phyloP scores from a whole-genome alignment of 805 yeast genomes.

The Teunomyces barrocoloradensis region DNA sequence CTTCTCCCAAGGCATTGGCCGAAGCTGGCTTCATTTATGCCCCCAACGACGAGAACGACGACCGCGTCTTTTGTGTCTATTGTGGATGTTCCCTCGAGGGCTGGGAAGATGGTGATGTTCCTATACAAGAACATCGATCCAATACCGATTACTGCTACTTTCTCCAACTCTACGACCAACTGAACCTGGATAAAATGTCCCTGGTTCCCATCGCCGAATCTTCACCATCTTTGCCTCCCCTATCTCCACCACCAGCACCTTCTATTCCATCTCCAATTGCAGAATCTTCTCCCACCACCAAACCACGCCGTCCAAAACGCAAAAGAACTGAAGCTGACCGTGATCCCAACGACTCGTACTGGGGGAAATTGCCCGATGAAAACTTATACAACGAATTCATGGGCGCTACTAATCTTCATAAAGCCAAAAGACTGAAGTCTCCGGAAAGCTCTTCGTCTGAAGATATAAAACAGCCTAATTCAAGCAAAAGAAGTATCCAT shows the following conservation, averaged over 20 bases:
- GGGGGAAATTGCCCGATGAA: constrained; percentile 21
- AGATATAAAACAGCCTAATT: background rate
- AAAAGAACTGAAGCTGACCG: background rate
- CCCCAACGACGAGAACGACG: constrained; percentile 28
- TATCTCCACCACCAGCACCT: background rate
- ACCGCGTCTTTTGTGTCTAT: constrained; percentile 32
- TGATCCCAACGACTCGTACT: constrained; percentile 23
- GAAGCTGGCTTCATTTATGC: constrained; percentile 45
- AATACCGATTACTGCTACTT: constrained; percentile 10
- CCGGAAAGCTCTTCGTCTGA: background rate
- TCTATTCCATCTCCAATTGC: background rate
- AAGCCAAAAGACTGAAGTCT: background rate
- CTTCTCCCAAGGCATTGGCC: constrained; percentile 24
- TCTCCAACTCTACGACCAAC: background rate
- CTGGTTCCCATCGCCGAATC: background rate
- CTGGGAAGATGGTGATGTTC: constrained; percentile 68
- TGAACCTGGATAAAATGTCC: background rate
- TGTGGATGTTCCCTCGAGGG: constrained; percentile 31
- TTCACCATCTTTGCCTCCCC: background rate
- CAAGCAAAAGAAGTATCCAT: background rate
- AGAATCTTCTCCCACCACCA: background rate
- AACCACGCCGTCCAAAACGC: background rate
- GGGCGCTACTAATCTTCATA: constrained; percentile 9
- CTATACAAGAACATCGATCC: constrained; percentile 52
- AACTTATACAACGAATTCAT: constrained; percentile 14